Evolutionary conservation across 73 alveolate species (phyloP).

Genomic region (Durusdinium trenchii): DNA sequence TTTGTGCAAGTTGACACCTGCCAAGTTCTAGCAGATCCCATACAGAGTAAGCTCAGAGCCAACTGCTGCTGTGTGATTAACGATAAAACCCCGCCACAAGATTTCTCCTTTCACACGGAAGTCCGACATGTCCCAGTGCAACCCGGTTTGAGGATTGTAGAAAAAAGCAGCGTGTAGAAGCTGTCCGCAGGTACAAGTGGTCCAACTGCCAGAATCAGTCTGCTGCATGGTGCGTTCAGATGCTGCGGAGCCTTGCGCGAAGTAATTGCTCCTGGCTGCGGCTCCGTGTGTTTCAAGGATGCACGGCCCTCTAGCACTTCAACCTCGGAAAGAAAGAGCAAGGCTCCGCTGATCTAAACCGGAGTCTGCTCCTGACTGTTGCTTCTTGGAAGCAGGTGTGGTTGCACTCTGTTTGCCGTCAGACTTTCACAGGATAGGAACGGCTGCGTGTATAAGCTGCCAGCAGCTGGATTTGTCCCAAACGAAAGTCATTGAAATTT

Average conservation of each 20-base stretch:
- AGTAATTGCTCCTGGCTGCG: not conserved
- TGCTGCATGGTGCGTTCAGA: not conserved
- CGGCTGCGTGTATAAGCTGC: not conserved
- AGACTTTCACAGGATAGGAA: not conserved
- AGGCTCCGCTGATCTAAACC: not conserved
- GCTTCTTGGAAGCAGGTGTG: not conserved
- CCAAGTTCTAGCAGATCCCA: not conserved
- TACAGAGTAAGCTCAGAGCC: not conserved
- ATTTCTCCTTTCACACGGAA: not conserved
- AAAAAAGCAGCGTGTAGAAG: not conserved
- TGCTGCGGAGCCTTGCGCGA: not conserved
- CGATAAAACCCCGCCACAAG: not conserved
- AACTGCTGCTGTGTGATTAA: not conserved
- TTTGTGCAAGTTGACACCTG: not conserved
- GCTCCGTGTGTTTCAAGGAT: not conserved
- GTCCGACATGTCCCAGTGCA: not conserved
- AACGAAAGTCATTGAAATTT: not conserved
- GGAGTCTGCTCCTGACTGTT: not conserved
- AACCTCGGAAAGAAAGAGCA: not conserved
- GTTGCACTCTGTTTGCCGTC: not conserved
- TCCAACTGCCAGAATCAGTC: not conserved
- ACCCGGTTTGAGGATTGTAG: not conserved
- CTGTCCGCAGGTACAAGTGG: not conserved
- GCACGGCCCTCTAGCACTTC: not conserved
- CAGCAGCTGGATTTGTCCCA: slow-evolving; percentile 7